Percentiles rank a stretch among this genome's conserved stretches.
These are phyloP conservation scores for Neocatenulostroma microsporum DNA, from an alignment of 2,329 filamentous ascomycete genomes.

Conservation along the genomic window DNA sequence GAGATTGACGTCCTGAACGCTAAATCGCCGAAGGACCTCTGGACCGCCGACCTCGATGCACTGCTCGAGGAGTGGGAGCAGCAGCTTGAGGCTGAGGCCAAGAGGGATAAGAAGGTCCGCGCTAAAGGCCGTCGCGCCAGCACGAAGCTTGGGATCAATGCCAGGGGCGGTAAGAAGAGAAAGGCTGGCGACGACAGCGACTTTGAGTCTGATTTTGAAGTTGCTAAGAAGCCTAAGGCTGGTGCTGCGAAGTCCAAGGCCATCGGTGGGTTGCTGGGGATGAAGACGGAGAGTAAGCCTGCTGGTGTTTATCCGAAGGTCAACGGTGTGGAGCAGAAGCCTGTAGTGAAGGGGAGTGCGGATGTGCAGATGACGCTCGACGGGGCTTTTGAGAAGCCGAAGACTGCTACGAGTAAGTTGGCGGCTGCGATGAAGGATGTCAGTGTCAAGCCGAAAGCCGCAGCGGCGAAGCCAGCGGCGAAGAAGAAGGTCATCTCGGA, in stretches of 20 bases:
- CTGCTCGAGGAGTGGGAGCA: conserved; percentile 80
- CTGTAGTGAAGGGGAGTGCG: conserved; percentile 24
- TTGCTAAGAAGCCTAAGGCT: conserved; percentile 39
- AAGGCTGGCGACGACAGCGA: conserved; percentile 30
- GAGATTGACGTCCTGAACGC: conserved; percentile 75
- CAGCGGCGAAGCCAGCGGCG: conserved; percentile 8
- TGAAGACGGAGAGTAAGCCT: conserved; percentile 37
- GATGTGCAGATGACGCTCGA: conserved; percentile 26
- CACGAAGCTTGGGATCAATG: conserved; percentile 68
- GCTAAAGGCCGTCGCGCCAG: conserved; percentile 72
- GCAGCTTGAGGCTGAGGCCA: conserved; percentile 68
- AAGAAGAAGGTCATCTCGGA: conserved; percentile 42
- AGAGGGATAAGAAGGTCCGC: conserved; percentile 66
- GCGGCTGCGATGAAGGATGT: conserved; percentile 23
- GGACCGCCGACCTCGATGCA: conserved; percentile 77
- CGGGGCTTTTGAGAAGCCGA: conserved; percentile 18
- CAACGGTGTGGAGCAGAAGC: conserved; percentile 31
- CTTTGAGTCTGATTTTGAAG: conserved; percentile 48
- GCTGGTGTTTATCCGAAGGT: conserved; percentile 24
- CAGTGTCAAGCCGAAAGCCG: conserved; percentile 14
- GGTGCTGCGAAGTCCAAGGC: conserved; percentile 16
- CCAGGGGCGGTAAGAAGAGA: conserved; percentile 49
- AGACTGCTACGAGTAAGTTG: conserved; percentile 26
- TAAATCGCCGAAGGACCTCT: conserved; percentile 83
- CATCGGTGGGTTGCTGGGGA: conserved; percentile 27